Conservation (phyloP, 2,329 filamentous ascomycete genomes). For the Diaporthe sp. region DNA sequence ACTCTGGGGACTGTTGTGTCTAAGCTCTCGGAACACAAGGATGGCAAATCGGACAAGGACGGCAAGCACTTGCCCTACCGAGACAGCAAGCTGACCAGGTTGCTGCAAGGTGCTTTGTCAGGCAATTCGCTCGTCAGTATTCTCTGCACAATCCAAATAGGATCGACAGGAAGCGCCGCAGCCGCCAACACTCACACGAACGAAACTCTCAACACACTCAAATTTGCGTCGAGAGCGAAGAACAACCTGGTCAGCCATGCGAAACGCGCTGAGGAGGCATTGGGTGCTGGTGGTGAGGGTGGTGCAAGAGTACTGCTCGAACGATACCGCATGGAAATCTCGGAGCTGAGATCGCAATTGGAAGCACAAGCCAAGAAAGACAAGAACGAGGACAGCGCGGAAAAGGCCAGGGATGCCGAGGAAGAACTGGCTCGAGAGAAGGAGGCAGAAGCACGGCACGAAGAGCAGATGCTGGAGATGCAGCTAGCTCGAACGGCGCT, state of each 20-base stretch:
- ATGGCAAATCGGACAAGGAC: constrained; percentile 83
- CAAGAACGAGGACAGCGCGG: constrained; percentile 73
- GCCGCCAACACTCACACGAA: constrained; percentile 80
- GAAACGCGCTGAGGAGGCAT: constrained; percentile 91
- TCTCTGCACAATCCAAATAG: constrained; percentile 94
- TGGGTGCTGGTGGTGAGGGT: constrained; percentile 84
- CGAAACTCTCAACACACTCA: constrained; percentile 95
- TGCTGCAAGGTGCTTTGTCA: constrained; percentile 92
- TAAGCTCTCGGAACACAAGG: constrained; percentile 88
- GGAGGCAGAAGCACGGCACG: constrained; percentile 87
- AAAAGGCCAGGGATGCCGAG: constrained; percentile 73
- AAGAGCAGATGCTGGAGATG: constrained; percentile 99
- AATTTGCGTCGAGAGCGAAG: constrained; percentile 96
- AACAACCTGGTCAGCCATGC: constrained; percentile 98
- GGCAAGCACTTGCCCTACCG: constrained; percentile 95
- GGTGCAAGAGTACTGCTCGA: constrained; percentile 90
- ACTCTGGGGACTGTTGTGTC: constrained; percentile 96
- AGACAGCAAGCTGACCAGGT: constrained; percentile 95
- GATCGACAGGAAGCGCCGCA: constrained; percentile 79
- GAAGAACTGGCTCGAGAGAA: constrained; percentile 81
- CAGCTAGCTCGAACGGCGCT: constrained; percentile 94
- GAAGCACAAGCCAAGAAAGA: constrained; percentile 80
- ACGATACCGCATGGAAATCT: constrained; percentile 93
- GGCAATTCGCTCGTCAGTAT: constrained; percentile 97
- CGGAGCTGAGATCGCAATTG: constrained; percentile 83